Conservation (phyloP, 2,329 filamentous ascomycete species). For the Scedosporium apiospermum region DNA sequence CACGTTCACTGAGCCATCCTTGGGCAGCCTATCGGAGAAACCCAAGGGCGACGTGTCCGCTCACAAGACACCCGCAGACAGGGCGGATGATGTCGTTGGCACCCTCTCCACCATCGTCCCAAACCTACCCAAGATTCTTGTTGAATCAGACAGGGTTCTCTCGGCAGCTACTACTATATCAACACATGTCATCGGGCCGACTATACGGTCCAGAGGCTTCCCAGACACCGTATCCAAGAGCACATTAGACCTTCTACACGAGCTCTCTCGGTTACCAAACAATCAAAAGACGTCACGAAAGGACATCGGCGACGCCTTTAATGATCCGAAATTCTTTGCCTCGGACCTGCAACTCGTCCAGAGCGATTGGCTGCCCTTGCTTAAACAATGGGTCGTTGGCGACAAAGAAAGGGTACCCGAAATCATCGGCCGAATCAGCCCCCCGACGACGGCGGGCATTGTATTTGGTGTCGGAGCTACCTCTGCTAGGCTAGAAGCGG, state of each 20-base stretch:
- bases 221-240: slow-evolving; percentile 72
- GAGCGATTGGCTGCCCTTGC: slow-evolving; percentile 69
- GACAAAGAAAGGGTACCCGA: slow-evolving; percentile 88
- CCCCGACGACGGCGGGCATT: slow-evolving; percentile 87
- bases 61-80: slow-evolving; percentile 29
- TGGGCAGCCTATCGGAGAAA: slow-evolving; percentile 27
- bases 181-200: slow-evolving; percentile 70
- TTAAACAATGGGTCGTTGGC: slow-evolving; percentile 73
- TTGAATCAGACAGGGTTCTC: slow-evolving; percentile 75
- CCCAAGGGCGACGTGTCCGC: slow-evolving; percentile 15
- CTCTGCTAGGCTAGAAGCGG: slow-evolving; percentile 87
- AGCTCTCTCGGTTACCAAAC: slow-evolving; percentile 67
- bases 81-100: slow-evolving; percentile 66
- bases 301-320: slow-evolving; percentile 85
- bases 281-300: slow-evolving; percentile 89
- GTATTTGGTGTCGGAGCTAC: slow-evolving; percentile 98
- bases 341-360: slow-evolving; percentile 56
- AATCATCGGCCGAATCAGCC: slow-evolving; percentile 64
- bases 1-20: slow-evolving; percentile 52
- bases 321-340: slow-evolving; percentile 79
- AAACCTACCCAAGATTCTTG: slow-evolving; percentile 70
- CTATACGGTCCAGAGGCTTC: slow-evolving; percentile 75
- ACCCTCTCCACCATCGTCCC: slow-evolving; percentile 74
- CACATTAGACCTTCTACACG: slow-evolving; percentile 63
- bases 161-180: slow-evolving; percentile 74